Evolutionary conservation across 179 eudicot species (phyloP), one percentile per base, ranked within the genome.

Genomic region (Heliamphora ciliata): DNA sequence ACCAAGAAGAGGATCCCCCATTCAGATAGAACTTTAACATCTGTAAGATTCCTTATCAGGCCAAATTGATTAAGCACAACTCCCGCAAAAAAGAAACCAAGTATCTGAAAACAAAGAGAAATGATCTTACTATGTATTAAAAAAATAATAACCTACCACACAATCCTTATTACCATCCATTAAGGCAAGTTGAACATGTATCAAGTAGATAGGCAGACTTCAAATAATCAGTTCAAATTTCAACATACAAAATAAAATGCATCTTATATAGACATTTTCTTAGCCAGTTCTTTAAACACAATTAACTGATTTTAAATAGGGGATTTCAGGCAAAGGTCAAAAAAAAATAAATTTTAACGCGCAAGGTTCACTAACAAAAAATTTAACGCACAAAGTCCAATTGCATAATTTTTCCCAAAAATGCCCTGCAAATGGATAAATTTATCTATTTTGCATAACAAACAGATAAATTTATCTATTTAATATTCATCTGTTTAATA

Each of bases 1-100:
- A 96, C 99, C 99, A 94, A 87, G 87, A 96, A 96, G 82, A 96
- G 98, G 81, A 96, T 93, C 2, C 99, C 99, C 99, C 99, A 96
- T 83, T 96, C 99, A 13, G 99, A 96, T 55, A 96, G 94, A 89
- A 94, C 81, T 85, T 96, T 96, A 74, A 96, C 97, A 84, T 96
- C 99, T 15, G 94, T 92, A 77, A 96, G 92, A 88, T 96, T 92
- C 87, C 99, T 92, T 74, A 96, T 96, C 82, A 96, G 81, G 74
- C 99, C 99, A 85, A 94, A 91, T 77, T 96, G 99, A 85, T 92
- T 96, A 59, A 96, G 91, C 80, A 96, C 92, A 82, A 96, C 92
- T 58, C 99, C 99, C 21, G 99, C 98, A 84, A 86, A 94, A 88
- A 96, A 96, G 92, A 96, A 96, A 75, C 99, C 99, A 86, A 96